Conservation (phyloP, 2,329 filamentous ascomycete species). For the Arthrobotrys sinensis region DNA sequence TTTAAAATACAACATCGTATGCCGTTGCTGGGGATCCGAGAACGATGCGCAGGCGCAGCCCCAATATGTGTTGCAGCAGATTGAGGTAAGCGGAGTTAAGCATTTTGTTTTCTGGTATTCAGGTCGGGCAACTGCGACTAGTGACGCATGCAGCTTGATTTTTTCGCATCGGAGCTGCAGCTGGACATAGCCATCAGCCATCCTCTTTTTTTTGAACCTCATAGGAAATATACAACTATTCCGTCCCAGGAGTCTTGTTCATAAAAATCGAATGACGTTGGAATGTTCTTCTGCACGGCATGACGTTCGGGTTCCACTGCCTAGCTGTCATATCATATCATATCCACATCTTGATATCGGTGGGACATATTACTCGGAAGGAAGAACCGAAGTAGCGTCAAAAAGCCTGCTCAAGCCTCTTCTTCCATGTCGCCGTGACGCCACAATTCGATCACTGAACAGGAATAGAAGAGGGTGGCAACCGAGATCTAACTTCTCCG, state of each 20-base stretch:
- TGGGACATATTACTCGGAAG: constrained; percentile 15
- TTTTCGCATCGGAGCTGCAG: constrained; percentile 13
- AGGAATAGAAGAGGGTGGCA: constrained; percentile 31
- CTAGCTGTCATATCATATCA: constrained; percentile 50
- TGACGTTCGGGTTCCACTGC: constrained; percentile 23
- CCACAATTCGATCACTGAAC: constrained; percentile 60
- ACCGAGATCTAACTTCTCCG: constrained; percentile 33
- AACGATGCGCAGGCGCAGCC: too few relatives aligned
- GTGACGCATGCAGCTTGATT: constrained; percentile 13
- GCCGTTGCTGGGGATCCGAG: too few relatives aligned
- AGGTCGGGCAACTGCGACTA: constrained; percentile 23
- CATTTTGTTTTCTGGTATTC: constrained; percentile 21
- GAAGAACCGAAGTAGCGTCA: constrained; percentile 36
- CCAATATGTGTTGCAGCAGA: too few relatives aligned
- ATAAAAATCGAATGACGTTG: constrained; percentile 29
- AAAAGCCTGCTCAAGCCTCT: constrained; percentile 25
- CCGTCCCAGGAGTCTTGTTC: background rate
- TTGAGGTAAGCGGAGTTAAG: constrained; percentile 20
- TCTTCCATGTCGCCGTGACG: constrained; percentile 39
- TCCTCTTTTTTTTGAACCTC: background rate
- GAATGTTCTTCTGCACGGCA: constrained; percentile 20
- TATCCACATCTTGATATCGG: constrained; percentile 21
- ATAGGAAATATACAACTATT: background rate
- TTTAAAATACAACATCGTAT: too few relatives aligned
- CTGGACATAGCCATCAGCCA: constrained; percentile 25